Conservation (phyloP, 257 asterid genomes). For the Thymus mandschuricus region DNA sequence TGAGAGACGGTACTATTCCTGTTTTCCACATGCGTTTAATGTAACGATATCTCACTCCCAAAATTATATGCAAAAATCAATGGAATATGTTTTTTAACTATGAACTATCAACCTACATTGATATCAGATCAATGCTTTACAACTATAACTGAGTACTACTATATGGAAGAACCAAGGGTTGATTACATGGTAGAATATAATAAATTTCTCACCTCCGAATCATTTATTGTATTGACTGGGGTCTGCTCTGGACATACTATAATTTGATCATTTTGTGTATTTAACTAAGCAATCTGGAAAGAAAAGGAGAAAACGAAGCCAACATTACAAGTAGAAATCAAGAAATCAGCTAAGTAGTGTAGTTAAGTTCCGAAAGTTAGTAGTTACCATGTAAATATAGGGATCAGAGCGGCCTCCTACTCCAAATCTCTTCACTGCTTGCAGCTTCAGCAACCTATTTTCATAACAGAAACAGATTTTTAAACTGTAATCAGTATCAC, state of each 20-base stretch:
- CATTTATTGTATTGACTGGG: conserved; percentile 1
- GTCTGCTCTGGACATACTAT: neutral
- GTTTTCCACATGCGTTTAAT: neutral
- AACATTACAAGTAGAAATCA: conserved; percentile 14
- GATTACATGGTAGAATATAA: conserved; percentile 3
- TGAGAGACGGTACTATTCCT: neutral
- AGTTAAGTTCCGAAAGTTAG: neutral
- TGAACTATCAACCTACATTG: conserved; percentile 19
- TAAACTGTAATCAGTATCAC: neutral
- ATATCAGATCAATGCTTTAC: conserved; percentile 7
- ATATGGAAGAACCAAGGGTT: conserved; percentile 11
- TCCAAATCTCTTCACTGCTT: conserved; percentile 77
- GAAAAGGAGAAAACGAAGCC: conserved; percentile 5
- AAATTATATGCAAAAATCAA: neutral
- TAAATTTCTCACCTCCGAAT: conserved; percentile 15
- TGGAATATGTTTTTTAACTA: neutral
- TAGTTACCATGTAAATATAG: conserved; percentile 72
- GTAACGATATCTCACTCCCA: neutral
- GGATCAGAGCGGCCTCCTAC: conserved; percentile 94
- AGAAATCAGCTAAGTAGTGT: neutral
- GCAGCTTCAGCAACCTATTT: conserved; percentile 75
- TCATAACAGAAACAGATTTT: conserved; percentile 18
- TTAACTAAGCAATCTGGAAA: conserved; percentile 50
- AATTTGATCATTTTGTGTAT: conserved; percentile 23
- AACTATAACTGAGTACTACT: conserved; percentile 27